Evolutionary conservation across 805 yeast genomes (phyloP).

Genomic region (Barnettozyma wickerhamii): DNA sequence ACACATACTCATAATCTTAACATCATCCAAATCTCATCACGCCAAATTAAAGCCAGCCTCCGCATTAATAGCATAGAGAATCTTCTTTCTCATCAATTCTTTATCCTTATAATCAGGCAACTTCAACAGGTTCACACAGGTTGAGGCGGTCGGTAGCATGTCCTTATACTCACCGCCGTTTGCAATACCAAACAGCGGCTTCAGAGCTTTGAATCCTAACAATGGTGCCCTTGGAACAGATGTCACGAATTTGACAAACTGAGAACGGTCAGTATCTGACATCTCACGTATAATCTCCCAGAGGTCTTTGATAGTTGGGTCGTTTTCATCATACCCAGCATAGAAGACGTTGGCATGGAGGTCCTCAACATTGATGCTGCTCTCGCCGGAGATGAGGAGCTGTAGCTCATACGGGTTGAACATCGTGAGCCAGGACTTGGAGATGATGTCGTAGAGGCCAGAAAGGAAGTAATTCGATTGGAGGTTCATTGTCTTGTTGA

Average conservation of each 20-base stretch:
- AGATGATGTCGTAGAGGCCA: constrained; percentile 68
- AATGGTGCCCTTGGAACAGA: constrained; percentile 91
- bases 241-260: constrained; percentile 82
- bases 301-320: constrained; percentile 57
- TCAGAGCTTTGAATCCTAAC: constrained; percentile 71
- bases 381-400: constrained; percentile 69
- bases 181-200: constrained; percentile 78
- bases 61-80: constrained; percentile 73
- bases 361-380: constrained; percentile 67
- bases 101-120: constrained; percentile 78
- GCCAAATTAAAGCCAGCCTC: constrained; percentile 84
- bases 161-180: constrained; percentile 52
- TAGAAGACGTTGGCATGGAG: constrained; percentile 57
- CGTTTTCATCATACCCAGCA: constrained; percentile 56
- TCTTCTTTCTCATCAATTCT: constrained; percentile 50
- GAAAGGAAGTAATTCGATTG: constrained; percentile 61
- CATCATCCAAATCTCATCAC: too few species aligned
- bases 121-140: constrained; percentile 85
- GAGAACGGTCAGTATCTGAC: constrained; percentile 53
- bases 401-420: constrained; percentile 84
- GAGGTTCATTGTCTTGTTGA: constrained; percentile 55
- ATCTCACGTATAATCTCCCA: constrained; percentile 78
- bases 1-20: too few species aligned
- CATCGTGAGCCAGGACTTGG: constrained; percentile 74
- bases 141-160: constrained; percentile 79